Conservation (phyloP, 768 basidiomycete genomes). For the Collybiopsis luxurians region DNA sequence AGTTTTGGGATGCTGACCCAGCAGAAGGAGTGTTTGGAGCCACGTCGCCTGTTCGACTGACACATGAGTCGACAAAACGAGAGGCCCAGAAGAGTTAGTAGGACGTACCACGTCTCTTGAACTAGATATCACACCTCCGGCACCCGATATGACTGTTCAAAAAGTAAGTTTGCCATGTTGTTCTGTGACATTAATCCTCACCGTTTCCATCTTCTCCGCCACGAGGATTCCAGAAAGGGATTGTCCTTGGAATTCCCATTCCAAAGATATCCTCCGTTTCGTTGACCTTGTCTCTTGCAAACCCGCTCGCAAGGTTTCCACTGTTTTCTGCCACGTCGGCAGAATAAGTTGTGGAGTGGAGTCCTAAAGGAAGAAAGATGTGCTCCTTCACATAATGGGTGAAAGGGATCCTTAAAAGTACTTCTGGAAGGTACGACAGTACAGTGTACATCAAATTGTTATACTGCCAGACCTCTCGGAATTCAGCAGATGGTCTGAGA, state of each 20-base stretch:
- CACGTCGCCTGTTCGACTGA: conserved; percentile 21
- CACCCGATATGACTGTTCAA: conserved; percentile 18
- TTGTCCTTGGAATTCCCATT: conserved; percentile 12
- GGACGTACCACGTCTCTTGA: conserved; percentile 22
- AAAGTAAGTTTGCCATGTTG: background rate
- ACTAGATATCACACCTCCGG: conserved; percentile 26
- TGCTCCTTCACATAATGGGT: conserved; percentile 23
- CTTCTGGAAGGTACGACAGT: conserved; percentile 13
- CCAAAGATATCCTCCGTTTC: conserved; percentile 17
- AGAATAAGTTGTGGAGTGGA: conserved; percentile 26
- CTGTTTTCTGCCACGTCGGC: conserved; percentile 20
- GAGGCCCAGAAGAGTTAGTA: no score
- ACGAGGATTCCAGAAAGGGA: conserved; percentile 17
- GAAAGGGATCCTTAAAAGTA: conserved; percentile 13
- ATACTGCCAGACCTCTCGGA: conserved; percentile 18
- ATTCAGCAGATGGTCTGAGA: conserved; percentile 16
- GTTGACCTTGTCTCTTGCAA: conserved; percentile 3
- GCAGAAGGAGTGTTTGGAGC: conserved; percentile 24
- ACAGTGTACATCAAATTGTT: conserved; percentile 20
- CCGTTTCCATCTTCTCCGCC: conserved; percentile 20
- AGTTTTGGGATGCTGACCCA: conserved; percentile 19
- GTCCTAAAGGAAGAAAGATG: conserved; percentile 24
- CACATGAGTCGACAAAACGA: background rate
- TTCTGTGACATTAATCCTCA: conserved; percentile 2
- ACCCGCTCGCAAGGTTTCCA: conserved; percentile 20